phyloP scores from a whole-genome alignment of 305 asterid species.

The Galium porrigens region DNA sequence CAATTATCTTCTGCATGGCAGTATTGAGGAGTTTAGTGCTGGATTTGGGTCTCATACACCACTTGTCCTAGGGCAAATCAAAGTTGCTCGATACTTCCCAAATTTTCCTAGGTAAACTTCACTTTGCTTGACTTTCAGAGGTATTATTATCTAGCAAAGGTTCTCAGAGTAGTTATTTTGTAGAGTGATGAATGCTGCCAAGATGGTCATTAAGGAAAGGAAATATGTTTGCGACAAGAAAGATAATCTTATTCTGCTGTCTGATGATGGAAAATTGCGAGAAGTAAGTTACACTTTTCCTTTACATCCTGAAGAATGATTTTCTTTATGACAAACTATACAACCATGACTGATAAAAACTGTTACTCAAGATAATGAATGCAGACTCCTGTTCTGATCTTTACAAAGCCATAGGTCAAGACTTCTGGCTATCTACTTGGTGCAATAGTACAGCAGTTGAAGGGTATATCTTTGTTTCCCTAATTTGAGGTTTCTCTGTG shows the following conservation, averaged over 20 bases:
- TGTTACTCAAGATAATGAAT: conserved; percentile 49
- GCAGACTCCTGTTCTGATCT: conserved; percentile 86
- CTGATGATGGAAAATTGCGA: conserved; percentile 55
- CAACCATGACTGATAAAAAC: conserved; percentile 6
- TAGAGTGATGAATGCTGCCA: conserved; percentile 66
- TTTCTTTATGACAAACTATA: conserved; percentile 1
- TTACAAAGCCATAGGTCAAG: conserved; percentile 61
- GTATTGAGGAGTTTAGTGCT: conserved; percentile 63
- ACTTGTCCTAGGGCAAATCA: conserved; percentile 80
- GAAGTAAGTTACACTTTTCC: conserved; percentile 41
- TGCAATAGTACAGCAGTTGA: conserved; percentile 66
- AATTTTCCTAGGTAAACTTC: conserved; percentile 53
- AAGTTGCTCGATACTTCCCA: conserved; percentile 69
- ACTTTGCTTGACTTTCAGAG: conserved; percentile 8
- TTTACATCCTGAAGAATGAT: background rate
- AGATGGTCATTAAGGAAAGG: conserved; percentile 54
- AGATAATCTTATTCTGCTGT: conserved; percentile 53
- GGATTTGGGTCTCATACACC: conserved; percentile 95
- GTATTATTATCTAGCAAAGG: conserved; percentile 8
- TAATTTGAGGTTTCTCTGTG: conserved; percentile 3
- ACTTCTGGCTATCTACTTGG: conserved; percentile 89
- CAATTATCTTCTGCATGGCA: conserved; percentile 23
- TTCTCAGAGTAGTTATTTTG: conserved; percentile 23
- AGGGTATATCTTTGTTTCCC: conserved; percentile 37
- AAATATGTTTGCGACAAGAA: conserved; percentile 58